phyloP scores from a whole-genome alignment of 2,329 filamentous ascomycete genomes.

The Akanthomyces muscarius region DNA sequence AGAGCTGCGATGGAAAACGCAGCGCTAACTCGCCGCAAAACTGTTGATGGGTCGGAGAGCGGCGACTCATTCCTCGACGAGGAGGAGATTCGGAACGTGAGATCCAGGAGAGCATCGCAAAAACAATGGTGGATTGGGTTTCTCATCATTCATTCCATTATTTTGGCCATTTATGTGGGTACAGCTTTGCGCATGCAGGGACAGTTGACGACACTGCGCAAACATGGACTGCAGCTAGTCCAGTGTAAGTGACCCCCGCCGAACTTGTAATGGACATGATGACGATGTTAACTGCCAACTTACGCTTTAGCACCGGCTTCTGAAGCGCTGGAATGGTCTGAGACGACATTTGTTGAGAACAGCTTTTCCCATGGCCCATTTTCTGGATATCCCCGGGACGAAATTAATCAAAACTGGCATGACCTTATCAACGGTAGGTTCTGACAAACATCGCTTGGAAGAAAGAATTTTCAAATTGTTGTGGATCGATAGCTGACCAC shows the following conservation, averaged over 20 bases:
- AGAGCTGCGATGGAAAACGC: slow-evolving; percentile 6
- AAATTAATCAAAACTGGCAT: slow-evolving; percentile 16
- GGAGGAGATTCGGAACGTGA: slow-evolving; percentile 9
- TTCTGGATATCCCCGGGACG: slow-evolving; percentile 11
- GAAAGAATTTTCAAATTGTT: background rate
- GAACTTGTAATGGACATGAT: background rate
- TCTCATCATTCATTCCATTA: background rate
- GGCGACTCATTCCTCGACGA: slow-evolving; percentile 15
- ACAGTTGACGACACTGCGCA: slow-evolving; percentile 7
- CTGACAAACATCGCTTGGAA: background rate
- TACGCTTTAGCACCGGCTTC: slow-evolving; percentile 4
- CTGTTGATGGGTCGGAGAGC: slow-evolving; percentile 11
- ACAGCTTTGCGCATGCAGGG: background rate
- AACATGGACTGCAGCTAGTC: slow-evolving; percentile 2
- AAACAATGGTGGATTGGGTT: slow-evolving; percentile 13
- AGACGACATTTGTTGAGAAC: slow-evolving; percentile 13
- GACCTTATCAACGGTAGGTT: slow-evolving; percentile 14
- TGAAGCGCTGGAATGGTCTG: slow-evolving; percentile 7
- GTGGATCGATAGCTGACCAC: background rate
- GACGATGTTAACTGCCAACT: background rate
- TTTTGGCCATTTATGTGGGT: background rate
- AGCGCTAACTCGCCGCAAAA: background rate
- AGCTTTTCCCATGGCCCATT: slow-evolving; percentile 12
- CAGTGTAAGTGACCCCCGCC: background rate
- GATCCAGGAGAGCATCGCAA: background rate